These are phyloP conservation scores for Cymbopogon citratus DNA, from an alignment of 176 grass and related monocot species.

Conservation along the genomic window DNA sequence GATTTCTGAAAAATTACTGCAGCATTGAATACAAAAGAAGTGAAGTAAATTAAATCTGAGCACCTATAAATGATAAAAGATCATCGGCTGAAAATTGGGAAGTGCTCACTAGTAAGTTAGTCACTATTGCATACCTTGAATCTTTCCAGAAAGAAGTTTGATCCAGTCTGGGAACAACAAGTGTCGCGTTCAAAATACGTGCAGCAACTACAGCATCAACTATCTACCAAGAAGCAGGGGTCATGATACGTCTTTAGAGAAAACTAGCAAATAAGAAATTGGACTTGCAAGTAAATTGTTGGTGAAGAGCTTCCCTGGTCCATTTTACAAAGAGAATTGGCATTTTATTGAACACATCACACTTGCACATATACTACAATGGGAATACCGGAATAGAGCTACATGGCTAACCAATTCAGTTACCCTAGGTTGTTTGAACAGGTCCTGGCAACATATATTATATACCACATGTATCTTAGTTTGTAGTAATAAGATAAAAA, in stretches of 20 bases:
- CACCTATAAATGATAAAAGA: background rate
- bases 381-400: background rate
- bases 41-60: slow-evolving; percentile 12
- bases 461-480: background rate
- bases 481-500: background rate
- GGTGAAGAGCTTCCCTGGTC: background rate
- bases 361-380: background rate
- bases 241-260: background rate
- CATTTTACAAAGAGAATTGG: slow-evolving; percentile 5
- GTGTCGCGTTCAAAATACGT: slow-evolving; percentile 71
- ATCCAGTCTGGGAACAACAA: slow-evolving; percentile 73
- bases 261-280: background rate
- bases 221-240: slow-evolving; percentile 49
- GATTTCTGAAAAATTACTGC: slow-evolving; percentile 76
- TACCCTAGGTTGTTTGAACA: slow-evolving; percentile 4
- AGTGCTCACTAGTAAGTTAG: background rate
- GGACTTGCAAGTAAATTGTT: background rate
- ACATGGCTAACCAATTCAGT: background rate
- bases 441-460: background rate
- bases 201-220: slow-evolving; percentile 72
- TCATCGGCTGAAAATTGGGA: background rate
- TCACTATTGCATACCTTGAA: slow-evolving; percentile 52
- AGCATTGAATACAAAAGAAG: slow-evolving; percentile 26
- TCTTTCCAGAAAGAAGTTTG: slow-evolving; percentile 82
- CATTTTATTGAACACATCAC: background rate